phyloP scores from a whole-genome alignment of 2,329 filamentous ascomycete genomes.

The Teratosphaeria epicoccoides region DNA sequence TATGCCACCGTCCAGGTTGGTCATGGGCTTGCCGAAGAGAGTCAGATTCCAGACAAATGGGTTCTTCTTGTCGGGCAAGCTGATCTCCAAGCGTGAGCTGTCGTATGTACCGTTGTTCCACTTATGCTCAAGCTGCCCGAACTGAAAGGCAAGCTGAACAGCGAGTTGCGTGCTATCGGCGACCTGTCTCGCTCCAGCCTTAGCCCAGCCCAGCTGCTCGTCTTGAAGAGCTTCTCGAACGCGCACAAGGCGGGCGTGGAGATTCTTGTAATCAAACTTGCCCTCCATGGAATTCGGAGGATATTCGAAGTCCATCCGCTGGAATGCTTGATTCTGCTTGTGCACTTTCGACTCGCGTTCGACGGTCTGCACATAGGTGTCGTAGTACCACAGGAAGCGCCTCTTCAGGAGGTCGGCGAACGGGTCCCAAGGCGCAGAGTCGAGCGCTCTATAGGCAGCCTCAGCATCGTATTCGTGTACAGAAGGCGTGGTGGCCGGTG shows the following conservation, averaged over 20 bases:
- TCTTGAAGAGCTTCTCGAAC: slow-evolving; percentile 61
- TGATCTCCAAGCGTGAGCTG: slow-evolving; percentile 61
- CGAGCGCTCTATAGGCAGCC: slow-evolving; percentile 19
- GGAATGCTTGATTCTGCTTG: slow-evolving; percentile 48
- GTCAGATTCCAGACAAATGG: slow-evolving; percentile 83
- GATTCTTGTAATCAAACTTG: slow-evolving; percentile 65
- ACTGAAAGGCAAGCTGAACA: slow-evolving; percentile 73
- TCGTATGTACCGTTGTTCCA: slow-evolving; percentile 54
- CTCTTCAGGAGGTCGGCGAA: slow-evolving; percentile 87
- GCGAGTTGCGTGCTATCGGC: slow-evolving; percentile 63
- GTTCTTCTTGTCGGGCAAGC: slow-evolving; percentile 61
- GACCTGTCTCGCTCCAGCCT: slow-evolving; percentile 53
- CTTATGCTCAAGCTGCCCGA: slow-evolving; percentile 65
- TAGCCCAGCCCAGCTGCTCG: slow-evolving; percentile 63
- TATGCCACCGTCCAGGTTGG: slow-evolving; percentile 81
- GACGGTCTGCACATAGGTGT: slow-evolving; percentile 68
- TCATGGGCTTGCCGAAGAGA: slow-evolving; percentile 86
- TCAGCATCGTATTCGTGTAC: slow-evolving; percentile 33
- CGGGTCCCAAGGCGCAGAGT: slow-evolving; percentile 57
- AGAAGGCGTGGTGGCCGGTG: slow-evolving; percentile 13
- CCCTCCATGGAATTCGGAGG: slow-evolving; percentile 73
- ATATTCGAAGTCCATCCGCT: slow-evolving; percentile 81
- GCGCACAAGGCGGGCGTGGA: slow-evolving; percentile 56
- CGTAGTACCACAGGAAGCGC: slow-evolving; percentile 91
- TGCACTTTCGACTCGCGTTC: slow-evolving; percentile 52